phyloP scores from a whole-genome alignment of 805 yeast species.

The Lachancea quebecensis region DNA sequence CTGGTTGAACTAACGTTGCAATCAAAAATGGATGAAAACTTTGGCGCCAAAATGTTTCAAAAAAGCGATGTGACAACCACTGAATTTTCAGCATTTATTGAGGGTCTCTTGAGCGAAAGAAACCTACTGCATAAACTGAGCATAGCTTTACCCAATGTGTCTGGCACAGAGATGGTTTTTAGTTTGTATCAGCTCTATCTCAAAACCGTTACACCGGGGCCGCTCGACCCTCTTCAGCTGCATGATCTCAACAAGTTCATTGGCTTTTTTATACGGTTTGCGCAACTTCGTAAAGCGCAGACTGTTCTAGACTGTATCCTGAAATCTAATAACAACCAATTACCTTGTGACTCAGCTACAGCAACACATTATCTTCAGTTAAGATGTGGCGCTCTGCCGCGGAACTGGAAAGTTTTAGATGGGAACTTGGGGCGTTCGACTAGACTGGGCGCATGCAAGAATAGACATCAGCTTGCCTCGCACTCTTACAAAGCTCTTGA shows the following conservation, averaged over 20 bases:
- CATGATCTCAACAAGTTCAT: slow-evolving; percentile 16
- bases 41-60: slow-evolving; percentile 5
- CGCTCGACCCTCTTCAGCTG: slow-evolving; percentile 11
- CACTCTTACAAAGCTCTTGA: slow-evolving; percentile 12
- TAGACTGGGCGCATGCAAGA: slow-evolving; percentile 7
- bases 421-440: background rate
- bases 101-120: slow-evolving; percentile 9
- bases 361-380: slow-evolving; percentile 19
- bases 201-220: slow-evolving; percentile 1
- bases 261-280: slow-evolving; percentile 13
- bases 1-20: slow-evolving; percentile 11
- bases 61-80: slow-evolving; percentile 6
- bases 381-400: slow-evolving; percentile 24
- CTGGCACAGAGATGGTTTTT: slow-evolving; percentile 12
- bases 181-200: slow-evolving; percentile 12
- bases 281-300: slow-evolving; percentile 22
- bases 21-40: slow-evolving; percentile 1
- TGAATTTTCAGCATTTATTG: slow-evolving; percentile 13
- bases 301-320: slow-evolving; percentile 15
- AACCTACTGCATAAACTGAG: slow-evolving; percentile 7
- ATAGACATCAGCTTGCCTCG: slow-evolving; percentile 1
- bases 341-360: slow-evolving; percentile 14
- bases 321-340: slow-evolving; percentile 8
- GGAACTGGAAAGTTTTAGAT: slow-evolving; percentile 14
- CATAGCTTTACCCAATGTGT: slow-evolving; percentile 11